Base-by-base conservation (phyloP, 2,329 filamentous ascomycete genomes). In the Aspergillus sp. region DNA sequence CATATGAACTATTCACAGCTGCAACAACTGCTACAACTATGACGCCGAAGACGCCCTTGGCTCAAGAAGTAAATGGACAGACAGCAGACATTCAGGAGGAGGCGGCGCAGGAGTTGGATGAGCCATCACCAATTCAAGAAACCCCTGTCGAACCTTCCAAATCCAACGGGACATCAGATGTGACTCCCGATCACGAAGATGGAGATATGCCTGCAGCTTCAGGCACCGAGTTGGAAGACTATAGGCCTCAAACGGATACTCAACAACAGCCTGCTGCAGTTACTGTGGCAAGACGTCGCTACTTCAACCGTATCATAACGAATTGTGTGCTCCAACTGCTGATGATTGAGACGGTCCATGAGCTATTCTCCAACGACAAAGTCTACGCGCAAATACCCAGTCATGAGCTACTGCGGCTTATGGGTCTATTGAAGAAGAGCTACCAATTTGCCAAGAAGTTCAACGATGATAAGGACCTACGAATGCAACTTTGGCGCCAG, bases 251-350 rank as follows among this genome's bases (percentile, higher is more conserved):
- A 39, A 84, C 85, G 23, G 87, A 84, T 54, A 81, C 92, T 14
- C 92, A 96, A 72, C 91, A 95, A 73, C 91, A 96, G 59, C 91
- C 93, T 0, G 84, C 96, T 6, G 90, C 96, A 1, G 93, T 99
- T 5, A 98, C 95, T 1, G 91, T 92, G 2, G 92, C 95, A 0
- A 90, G 95, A 25, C 87, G 95, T 37, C 89, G 93, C 52, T 97
- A 97, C 80, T 99, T 99, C 83, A 99, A 99, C 78, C 90, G 93
- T 66, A 99, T 99, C 74, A 99, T 99, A 75, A 97, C 93, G 14
- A 93, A 96, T 65, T 99, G 95, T 72, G 96, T 99, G 4, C 81
- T 99, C 8, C 96, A 99, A 75, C 85, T 99, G 2, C 86, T 99
- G 63, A 99, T 99, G 92, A 99, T 99, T 67, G 96, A 99, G 75